Evolutionary conservation across 257 asterid genomes (phyloP).

Genomic region (Salvia rosmarinus): DNA sequence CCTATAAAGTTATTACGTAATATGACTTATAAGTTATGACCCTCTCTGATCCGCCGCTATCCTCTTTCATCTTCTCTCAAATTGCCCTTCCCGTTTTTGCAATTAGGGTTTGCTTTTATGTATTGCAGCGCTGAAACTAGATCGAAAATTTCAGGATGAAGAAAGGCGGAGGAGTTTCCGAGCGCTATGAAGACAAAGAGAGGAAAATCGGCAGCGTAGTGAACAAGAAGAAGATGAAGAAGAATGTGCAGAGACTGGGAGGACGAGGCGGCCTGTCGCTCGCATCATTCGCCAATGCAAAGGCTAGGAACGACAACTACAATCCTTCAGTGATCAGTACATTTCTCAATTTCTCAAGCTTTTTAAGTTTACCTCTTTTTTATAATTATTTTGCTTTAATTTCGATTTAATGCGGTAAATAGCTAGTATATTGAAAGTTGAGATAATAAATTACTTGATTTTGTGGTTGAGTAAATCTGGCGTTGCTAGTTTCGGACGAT

Average conservation of each 20-base stretch:
- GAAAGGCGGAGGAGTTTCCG: constrained; percentile 45
- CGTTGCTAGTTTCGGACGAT: neutral
- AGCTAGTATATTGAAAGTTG: neutral
- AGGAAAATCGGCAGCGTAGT: constrained; percentile 41
- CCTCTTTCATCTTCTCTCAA: neutral
- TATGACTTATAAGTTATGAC: neutral
- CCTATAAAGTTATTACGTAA: too few species aligned
- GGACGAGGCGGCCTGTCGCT: constrained; percentile 82
- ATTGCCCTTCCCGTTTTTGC: neutral
- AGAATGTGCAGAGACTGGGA: constrained; percentile 82
- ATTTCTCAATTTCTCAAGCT: neutral
- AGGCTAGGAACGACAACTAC: constrained; percentile 52
- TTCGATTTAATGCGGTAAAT: neutral
- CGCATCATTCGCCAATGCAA: constrained; percentile 79
- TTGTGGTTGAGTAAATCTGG: neutral
- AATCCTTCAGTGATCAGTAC: constrained; percentile 86
- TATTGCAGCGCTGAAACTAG: neutral
- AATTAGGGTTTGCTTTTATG: constrained; percentile 34
- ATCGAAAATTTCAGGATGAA: constrained; percentile 33
- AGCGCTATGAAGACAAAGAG: constrained; percentile 22
- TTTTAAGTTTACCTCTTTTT: neutral
- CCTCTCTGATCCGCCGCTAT: neutral
- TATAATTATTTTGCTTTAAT: neutral
- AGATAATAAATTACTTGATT: constrained; percentile 2
- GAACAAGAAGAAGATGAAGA: constrained; percentile 62